These are phyloP conservation scores for Salix caprea DNA, from an alignment of 345 rosid species.

Conservation along the genomic window DNA sequence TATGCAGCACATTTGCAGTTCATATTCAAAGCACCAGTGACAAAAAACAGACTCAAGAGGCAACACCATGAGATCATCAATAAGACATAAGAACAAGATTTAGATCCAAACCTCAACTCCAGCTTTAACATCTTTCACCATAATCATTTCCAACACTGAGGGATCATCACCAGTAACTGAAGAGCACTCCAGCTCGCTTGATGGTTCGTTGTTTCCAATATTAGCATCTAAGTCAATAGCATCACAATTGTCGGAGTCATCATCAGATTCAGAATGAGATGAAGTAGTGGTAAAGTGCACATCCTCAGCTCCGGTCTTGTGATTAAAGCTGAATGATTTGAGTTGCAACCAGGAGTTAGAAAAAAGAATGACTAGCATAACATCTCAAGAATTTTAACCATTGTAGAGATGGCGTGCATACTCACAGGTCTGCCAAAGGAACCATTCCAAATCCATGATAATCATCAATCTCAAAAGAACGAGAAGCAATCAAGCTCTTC, in stretches of 20 bases:
- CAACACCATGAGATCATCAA: too few relatives aligned
- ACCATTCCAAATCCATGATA: constrained; percentile 87
- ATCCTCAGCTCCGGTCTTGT: constrained; percentile 87
- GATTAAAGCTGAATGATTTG: constrained; percentile 60
- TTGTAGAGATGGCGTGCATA: background rate
- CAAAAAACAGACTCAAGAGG: too few relatives aligned
- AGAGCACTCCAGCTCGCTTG: constrained; percentile 25
- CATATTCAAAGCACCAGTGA: too few relatives aligned
- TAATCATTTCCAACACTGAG: constrained; percentile 65
- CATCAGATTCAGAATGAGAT: constrained; percentile 49
- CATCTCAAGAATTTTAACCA: background rate
- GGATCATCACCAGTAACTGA: constrained; percentile 31
- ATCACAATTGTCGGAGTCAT: constrained; percentile 17
- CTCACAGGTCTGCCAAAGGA: constrained; percentile 94
- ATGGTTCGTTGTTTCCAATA: constrained; percentile 6
- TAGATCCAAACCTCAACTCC: constrained; percentile 59
- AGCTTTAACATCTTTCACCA: constrained; percentile 68
- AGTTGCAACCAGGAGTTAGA: background rate
- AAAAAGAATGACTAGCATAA: background rate
- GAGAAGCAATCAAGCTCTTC: constrained; percentile 66
- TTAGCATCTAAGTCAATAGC: constrained; percentile 25
- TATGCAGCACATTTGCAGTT: too few relatives aligned
- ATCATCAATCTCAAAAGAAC: constrained; percentile 70
- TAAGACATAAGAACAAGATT: background rate
- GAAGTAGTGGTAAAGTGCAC: constrained; percentile 61